These are phyloP conservation scores for Pseudofabraea citricarpa DNA, from an alignment of 2,329 filamentous ascomycete species.

Conservation along the genomic window DNA sequence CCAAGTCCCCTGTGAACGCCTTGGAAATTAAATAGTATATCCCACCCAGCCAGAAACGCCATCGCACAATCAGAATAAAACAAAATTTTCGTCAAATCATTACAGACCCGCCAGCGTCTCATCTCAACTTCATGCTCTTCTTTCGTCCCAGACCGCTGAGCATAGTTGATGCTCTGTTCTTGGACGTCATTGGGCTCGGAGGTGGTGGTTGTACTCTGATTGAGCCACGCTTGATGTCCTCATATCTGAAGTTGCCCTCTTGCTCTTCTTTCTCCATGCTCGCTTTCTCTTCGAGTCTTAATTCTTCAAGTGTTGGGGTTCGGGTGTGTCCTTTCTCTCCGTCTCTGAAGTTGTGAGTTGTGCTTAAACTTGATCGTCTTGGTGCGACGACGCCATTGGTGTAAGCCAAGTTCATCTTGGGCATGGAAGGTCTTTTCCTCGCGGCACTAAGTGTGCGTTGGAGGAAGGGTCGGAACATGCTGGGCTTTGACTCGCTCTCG, in stretches of 20 bases:
- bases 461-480: not conserved
- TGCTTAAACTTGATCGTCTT: not conserved
- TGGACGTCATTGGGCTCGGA: not conserved
- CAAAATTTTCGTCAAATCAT: not conserved
- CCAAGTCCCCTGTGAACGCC: too few relatives aligned
- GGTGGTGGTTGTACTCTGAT: not conserved
- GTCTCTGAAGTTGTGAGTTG: not conserved
- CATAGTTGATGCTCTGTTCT: not conserved
- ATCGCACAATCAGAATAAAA: not conserved
- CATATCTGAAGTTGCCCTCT: not conserved
- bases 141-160: not conserved
- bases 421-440: constrained; percentile 15
- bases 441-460: constrained; percentile 15
- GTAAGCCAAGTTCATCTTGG: constrained; percentile 14
- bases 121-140: not conserved
- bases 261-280: not conserved
- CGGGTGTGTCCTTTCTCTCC: not conserved
- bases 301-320: constrained; percentile 2
- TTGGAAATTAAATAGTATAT: too few relatives aligned
- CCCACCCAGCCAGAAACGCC: not conserved
- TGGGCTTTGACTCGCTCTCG: not conserved
- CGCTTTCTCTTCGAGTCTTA: not conserved
- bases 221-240: not conserved
- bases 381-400: not conserved
- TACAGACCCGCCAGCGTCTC: not conserved